phyloP scores from a whole-genome alignment of 2,329 filamentous ascomycete species.

The Fusarium paranaense region DNA sequence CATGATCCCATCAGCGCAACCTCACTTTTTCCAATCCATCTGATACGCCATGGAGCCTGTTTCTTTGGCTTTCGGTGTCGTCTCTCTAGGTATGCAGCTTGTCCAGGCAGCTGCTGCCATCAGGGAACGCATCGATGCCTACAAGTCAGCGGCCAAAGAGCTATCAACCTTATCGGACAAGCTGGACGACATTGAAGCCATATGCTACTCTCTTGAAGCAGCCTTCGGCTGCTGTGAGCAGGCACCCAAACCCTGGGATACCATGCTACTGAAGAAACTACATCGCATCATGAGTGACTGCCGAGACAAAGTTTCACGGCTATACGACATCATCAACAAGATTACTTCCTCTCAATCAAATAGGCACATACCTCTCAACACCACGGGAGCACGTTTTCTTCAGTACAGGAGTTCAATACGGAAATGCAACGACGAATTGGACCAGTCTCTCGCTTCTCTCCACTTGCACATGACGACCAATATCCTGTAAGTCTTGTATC shows the following conservation, averaged over 20 bases:
- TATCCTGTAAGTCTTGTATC: neutral
- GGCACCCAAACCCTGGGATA: slow-evolving; percentile 4
- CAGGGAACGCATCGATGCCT: slow-evolving; percentile 5
- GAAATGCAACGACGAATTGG: slow-evolving; percentile 1
- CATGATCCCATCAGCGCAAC: neutral
- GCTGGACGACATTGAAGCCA: slow-evolving; percentile 14
- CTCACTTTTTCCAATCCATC: neutral
- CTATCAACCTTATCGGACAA: slow-evolving; percentile 3
- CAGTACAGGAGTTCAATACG: slow-evolving; percentile 4
- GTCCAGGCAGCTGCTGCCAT: slow-evolving; percentile 8
- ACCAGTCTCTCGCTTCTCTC: slow-evolving; percentile 2
- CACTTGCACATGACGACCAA: slow-evolving; percentile 19
- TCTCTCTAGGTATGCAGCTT: slow-evolving; percentile 20
- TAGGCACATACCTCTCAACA: neutral
- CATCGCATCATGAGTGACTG: slow-evolving; percentile 9
- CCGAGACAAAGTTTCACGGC: neutral
- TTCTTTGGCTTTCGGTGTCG: slow-evolving; percentile 12
- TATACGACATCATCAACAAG: slow-evolving; percentile 1
- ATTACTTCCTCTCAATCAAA: neutral
- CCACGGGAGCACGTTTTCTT: slow-evolving; percentile 8
- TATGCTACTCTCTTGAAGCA: slow-evolving; percentile 7
- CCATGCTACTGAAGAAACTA: slow-evolving; percentile 2
- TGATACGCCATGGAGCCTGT: slow-evolving; percentile 9
- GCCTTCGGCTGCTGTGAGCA: neutral
- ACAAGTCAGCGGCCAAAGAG: slow-evolving; percentile 22